phyloP scores from a whole-genome alignment of 2,329 filamentous ascomycete genomes.

The Cercospora sp. region DNA sequence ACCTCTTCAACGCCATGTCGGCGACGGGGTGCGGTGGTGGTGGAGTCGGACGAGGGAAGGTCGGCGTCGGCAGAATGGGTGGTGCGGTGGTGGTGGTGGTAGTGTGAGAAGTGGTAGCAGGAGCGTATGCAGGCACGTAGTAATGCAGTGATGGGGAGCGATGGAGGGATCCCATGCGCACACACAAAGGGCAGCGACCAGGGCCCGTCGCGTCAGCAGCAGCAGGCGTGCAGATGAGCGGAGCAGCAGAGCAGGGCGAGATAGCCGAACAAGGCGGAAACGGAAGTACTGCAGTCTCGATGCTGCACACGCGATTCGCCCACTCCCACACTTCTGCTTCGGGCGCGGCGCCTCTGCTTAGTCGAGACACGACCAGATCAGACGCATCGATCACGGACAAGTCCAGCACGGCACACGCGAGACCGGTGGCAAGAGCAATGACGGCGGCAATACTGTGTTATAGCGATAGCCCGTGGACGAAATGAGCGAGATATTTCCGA shows the following conservation, averaged over 20 bases:
- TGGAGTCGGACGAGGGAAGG: not conserved
- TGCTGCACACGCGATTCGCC: not conserved
- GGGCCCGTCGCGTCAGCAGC: not conserved
- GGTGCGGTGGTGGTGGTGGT: not conserved
- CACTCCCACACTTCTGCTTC: too few relatives aligned
- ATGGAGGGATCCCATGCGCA: not conserved
- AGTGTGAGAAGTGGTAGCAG: not conserved
- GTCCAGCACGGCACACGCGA: too few relatives aligned
- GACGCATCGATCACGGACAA: too few relatives aligned
- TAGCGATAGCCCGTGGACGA: not conserved
- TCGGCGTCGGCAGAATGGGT: not conserved
- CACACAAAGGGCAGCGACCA: not conserved
- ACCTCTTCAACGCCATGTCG: not conserved
- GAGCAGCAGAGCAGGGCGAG: not conserved
- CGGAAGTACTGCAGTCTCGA: not conserved
- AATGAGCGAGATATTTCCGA: not conserved
- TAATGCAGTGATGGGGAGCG: not conserved
- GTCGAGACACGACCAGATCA: too few relatives aligned
- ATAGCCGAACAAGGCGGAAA: not conserved
- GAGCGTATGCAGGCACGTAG: conserved; percentile 7
- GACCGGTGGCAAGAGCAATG: too few relatives aligned
- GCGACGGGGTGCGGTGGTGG: not conserved
- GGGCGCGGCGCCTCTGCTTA: too few relatives aligned
- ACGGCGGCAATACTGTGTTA: too few relatives aligned
- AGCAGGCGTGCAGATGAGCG: not conserved